Conservation (phyloP, 345 rosid species). For the Murraya koenigii region DNA sequence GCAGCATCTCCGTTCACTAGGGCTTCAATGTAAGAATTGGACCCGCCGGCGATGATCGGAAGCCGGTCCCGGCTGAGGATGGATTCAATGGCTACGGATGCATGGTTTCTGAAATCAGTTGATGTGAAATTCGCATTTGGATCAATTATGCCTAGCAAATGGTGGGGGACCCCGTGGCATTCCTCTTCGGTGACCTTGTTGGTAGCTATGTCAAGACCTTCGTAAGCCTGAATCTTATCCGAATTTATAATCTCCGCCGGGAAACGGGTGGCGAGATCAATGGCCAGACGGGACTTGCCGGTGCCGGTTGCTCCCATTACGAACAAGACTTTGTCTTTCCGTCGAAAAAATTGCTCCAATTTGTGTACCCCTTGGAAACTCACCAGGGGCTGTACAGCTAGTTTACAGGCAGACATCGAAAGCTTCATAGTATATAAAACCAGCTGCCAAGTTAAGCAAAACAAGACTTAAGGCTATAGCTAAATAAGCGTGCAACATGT, state of each 20-base stretch:
- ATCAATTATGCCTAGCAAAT: conserved; percentile 59
- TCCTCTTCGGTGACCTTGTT: conserved; percentile 81
- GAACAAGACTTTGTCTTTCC: conserved; percentile 73
- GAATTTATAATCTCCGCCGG: conserved; percentile 78
- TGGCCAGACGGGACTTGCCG: conserved; percentile 80
- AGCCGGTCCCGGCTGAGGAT: conserved; percentile 40
- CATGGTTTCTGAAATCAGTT: conserved; percentile 47
- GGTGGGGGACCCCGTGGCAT: conserved; percentile 73
- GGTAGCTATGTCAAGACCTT: conserved; percentile 66
- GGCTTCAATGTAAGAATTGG: conserved; percentile 75
- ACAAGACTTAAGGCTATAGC: neutral
- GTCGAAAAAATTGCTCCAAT: conserved; percentile 43
- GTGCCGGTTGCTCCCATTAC: conserved; percentile 93
- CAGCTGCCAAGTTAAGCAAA: neutral
- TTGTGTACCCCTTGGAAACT: conserved; percentile 42
- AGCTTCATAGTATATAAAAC: conserved; percentile 34
- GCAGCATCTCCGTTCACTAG: conserved; percentile 46
- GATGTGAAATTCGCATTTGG: conserved; percentile 55
- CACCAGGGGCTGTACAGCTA: conserved; percentile 42
- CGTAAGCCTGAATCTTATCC: conserved; percentile 84
- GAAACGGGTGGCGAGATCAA: conserved; percentile 71
- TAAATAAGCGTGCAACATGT: neutral
- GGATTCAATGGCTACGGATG: conserved; percentile 38
- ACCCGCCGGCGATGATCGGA: conserved; percentile 89
- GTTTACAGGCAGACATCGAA: conserved; percentile 46